These are phyloP conservation scores for Francoa sonchifolia DNA, from an alignment of 441 rosid species.

Conservation along the genomic window DNA sequence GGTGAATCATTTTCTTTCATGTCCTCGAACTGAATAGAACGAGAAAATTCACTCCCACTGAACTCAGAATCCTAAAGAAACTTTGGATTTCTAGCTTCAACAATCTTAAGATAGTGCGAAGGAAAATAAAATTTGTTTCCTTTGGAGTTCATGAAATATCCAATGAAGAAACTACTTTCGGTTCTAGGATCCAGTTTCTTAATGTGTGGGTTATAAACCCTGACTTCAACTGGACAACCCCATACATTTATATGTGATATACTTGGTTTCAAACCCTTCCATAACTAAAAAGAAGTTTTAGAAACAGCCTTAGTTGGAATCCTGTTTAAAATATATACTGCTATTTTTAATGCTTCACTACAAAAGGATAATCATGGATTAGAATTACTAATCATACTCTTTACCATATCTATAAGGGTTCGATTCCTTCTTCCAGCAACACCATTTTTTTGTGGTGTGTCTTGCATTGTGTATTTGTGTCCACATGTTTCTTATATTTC, in stretches of 20 bases:
- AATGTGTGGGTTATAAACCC: no score
- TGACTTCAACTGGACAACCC: conserved; percentile 2
- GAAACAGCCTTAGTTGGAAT: background rate
- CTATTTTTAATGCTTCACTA: background rate
- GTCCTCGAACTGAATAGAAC: background rate
- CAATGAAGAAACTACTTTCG: background rate
- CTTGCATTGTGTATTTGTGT: background rate
- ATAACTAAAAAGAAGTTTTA: background rate
- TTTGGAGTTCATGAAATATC: background rate
- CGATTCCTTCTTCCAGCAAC: background rate
- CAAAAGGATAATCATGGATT: background rate
- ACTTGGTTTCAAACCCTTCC: background rate
- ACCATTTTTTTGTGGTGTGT: background rate
- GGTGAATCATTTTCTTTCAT: background rate
- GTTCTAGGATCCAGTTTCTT: background rate
- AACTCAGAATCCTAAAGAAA: background rate
- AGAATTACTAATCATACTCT: background rate
- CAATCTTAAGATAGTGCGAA: background rate
- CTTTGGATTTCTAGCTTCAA: background rate
- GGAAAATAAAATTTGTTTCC: background rate
- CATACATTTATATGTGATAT: background rate
- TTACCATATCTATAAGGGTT: background rate
- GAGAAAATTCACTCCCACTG: background rate
- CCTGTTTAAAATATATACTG: background rate
- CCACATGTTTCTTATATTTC: no score